phyloP scores from a whole-genome alignment of 164 flowering plant species.

The Nelumbo lutea region DNA sequence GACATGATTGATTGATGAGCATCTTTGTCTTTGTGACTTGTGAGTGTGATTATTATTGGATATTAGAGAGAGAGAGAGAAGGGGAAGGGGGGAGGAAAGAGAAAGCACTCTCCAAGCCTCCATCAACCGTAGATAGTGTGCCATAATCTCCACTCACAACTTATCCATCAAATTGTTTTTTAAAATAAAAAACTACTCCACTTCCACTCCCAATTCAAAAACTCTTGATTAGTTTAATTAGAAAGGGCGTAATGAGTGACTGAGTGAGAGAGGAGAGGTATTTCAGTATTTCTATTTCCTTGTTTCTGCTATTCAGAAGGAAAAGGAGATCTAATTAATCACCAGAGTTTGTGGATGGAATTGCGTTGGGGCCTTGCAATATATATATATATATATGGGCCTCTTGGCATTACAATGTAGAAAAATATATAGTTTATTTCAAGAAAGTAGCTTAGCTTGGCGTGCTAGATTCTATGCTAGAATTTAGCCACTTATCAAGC shows the following conservation, averaged over 20 bases:
- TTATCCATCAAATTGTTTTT: slow-evolving; percentile 13
- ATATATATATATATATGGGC: too few relatives aligned
- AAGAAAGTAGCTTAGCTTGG: too few relatives aligned
- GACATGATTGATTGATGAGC: slow-evolving; percentile 27
- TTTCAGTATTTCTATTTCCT: too few relatives aligned
- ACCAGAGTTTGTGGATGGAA: too few relatives aligned
- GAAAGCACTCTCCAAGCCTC: slow-evolving; percentile 13
- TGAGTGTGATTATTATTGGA: slow-evolving; percentile 14
- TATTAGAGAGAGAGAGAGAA: slow-evolving; percentile 1
- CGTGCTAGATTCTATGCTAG: too few relatives aligned
- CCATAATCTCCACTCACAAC: slow-evolving; percentile 42
- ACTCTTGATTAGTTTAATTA: too few relatives aligned
- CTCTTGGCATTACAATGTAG: too few relatives aligned
- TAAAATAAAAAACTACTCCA: slow-evolving; percentile 8
- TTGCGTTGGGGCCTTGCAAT: too few relatives aligned
- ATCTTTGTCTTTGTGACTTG: slow-evolving; percentile 21
- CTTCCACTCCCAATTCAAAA: slow-evolving; percentile 9
- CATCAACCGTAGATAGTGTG: slow-evolving; percentile 41
- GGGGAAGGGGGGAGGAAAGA: slow-evolving; percentile 10
- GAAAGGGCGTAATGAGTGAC: not conserved
- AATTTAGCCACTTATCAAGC: too few relatives aligned
- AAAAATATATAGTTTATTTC: too few relatives aligned
- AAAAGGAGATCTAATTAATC: too few relatives aligned
- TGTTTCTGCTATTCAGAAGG: too few relatives aligned
- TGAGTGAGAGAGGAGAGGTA: not conserved